Evolutionary conservation across 2,329 filamentous ascomycete genomes (phyloP), one percentile per base, ranked within the genome.

Genomic region (Cercospora nicotianae): DNA sequence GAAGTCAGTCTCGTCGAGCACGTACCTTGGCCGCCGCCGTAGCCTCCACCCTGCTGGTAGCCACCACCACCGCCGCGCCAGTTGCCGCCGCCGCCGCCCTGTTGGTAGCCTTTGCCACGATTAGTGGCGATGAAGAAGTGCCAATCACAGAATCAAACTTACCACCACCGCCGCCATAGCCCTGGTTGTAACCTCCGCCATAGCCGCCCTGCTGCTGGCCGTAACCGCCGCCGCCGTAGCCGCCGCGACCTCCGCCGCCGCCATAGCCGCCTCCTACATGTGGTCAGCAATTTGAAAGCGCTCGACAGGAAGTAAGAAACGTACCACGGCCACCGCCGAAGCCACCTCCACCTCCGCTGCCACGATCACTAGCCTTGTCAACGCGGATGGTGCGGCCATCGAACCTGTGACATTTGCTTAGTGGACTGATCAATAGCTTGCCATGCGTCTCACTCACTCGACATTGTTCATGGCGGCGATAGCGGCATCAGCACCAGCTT

Each of bases 301-400:
- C 13, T 42, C 36, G 36, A 5, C 16, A n/a, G 36, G 18, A 18
- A 28, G 23, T 28, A 2, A 12, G 16, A 16, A 65, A 68, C 75
- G 70, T 77, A 80, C 78, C 77, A 67, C 78, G 78, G 45, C 75
- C 73, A 58, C 78, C 76, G 58, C 79, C 77, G 39, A 85, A 83
- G 63, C 86, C 84, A 62, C 84, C 84, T 63, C 88, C 86, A 63
- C 86, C 86, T 66, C 88, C 86, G 58, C 88, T 84, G 58, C 88
- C 87, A 73, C 89, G 90, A 81, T 97, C 94, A 67, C 93, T 94
- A 70, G 94, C 95, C 81, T 94, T 96, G 83, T 98, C 94, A 72
- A 99, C 94, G 75, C 94, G 93, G 80, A 99, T 97, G 72, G 88
- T 89, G 75, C 94, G 92, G 72, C 94, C 94, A 81, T 98, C 94